Evolutionary conservation across 805 yeast species (phyloP).

Genomic region (Candida morakotiae): DNA sequence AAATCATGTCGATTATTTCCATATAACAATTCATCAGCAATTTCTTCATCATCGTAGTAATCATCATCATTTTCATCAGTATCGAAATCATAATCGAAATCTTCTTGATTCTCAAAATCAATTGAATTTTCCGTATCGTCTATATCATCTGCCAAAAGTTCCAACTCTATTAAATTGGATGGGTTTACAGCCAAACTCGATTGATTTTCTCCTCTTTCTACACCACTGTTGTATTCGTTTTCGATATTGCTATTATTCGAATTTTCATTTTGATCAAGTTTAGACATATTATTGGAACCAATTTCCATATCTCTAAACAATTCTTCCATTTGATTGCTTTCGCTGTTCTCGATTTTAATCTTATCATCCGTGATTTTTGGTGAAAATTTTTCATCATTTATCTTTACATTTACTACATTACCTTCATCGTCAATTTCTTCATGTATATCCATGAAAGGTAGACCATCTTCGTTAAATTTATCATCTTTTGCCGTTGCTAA

Average conservation of each 20-base stretch:
- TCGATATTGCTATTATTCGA: too few species aligned
- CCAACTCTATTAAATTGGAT: conserved; percentile 49
- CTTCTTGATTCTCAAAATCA: conserved; percentile 29
- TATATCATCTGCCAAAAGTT: conserved; percentile 49
- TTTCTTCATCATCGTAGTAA: conserved; percentile 35
- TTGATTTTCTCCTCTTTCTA: conserved; percentile 4
- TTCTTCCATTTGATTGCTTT: conserved; percentile 26
- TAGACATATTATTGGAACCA: conserved; percentile 5
- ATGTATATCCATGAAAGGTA: conserved; percentile 76
- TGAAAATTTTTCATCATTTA: conserved; percentile 16
- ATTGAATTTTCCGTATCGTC: conserved; percentile 24
- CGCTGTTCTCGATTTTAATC: too few species aligned
- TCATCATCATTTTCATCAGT: conserved; percentile 27
- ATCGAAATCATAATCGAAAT: conserved; percentile 34
- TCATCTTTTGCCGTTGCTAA: conserved; percentile 8
- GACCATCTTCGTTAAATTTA: conserved; percentile 38
- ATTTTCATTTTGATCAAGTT: conserved; percentile 1
- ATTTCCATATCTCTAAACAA: conserved; percentile 32
- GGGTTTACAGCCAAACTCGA: conserved; percentile 12
- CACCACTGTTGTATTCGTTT: too few species aligned
- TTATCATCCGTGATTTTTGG: conserved; percentile 4
- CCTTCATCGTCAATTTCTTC: conserved; percentile 83
- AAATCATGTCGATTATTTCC: conserved; percentile 2
- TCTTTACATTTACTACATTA: conserved; percentile 43
- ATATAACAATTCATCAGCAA: conserved; percentile 27